Evolutionary conservation across 1,284 basidiomycete species (phyloP), one percentile per base, ranked within the genome.

Genomic region (Phylloporus sp.): DNA sequence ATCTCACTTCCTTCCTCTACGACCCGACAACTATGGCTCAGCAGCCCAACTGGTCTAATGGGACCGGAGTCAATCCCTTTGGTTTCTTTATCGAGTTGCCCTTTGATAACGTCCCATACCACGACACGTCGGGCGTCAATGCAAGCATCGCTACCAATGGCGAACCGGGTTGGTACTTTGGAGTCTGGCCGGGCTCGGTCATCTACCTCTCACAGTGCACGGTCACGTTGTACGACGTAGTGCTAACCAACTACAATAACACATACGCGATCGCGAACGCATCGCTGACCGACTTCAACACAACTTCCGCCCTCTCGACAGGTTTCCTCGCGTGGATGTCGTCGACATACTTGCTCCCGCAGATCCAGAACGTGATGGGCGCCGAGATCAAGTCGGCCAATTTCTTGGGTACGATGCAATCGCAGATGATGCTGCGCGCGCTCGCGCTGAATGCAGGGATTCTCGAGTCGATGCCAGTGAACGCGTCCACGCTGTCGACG

Each of bases 1-100:
- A 65, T 20, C 45, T 65, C 20, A 43, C 57, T 11, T 65, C 63
- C 47, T 65, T 65, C 47, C 58, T 65, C 17, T 65, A 65, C 47
- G 58, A 65, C 47, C 63, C 63, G 37, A 41, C 27, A 10, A 65
- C 35, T 11, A 60, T 65, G 63, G 39, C 27, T 5, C 63, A 65
- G 27, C 35, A 65, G 11, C 23, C 63, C 47, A 29, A 53, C 63
- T 53, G 63, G 58, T 65, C 57, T 32, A 60, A 65, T 20, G 63
- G 47, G 23, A 65, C 63, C 4, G 63, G 57, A 11, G 58, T 12
- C 23, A 65, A 65, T 6, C 63, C 63, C 19, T 64, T 64, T 23
- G 63, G 63, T 8, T 64, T 64, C 37, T 60, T 65, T 35, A 35
- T 60, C 27, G 47, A 65, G 58, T 19, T 60, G 25, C 57, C 63